Base-by-base conservation (phyloP, 306 rosid species). In the Cicer arietinum region DNA sequence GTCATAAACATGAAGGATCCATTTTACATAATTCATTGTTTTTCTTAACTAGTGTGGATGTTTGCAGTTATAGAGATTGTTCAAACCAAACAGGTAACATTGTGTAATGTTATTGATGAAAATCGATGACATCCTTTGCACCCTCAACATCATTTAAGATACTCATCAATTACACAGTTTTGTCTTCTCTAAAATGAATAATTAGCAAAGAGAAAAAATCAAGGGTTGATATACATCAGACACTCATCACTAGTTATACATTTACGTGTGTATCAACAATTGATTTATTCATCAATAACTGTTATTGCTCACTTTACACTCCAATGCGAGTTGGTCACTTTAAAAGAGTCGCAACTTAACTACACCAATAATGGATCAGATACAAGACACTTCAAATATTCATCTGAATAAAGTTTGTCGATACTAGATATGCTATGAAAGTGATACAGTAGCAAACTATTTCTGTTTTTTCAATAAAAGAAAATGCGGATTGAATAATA, bases 351-450 rank as follows among this genome's bases (percentile, higher is more conserved):
- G 22, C 10, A 22, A 10, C 63, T 16, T 42, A 60, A 30, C 37
- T 30, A 53, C n/a, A 57, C 3, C 41, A 58, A 72, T 8, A 22
- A 18, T 56, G 67, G 10, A 42, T 11, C 41, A 53, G 43, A 46
- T 51, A 18, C 12, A 50, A 50, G 42, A 16, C 9, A 50, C 16
- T 14, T 11, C 41, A 61, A 58, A 44, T 18, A 74, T 40, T 53
- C 8, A n/a, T 3, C 6, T n/a, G 18, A 43, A 14, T 65, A 42
- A 52, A 25, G 73, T 9, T 44, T 76, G 39, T 43, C 51, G 30
- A 67, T 67, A 46, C 57, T 13, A 69, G 58, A 53, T 37, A 76
- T 41, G 50, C 74, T 53, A 52, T 8, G 30, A 58, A 73, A 25
- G 77, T 45, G 37, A 59, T 45, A 18, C 25, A 58, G 18, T 16